These are phyloP conservation scores for Artomyces pyxidatus DNA, from an alignment of 768 basidiomycete species.

Conservation along the genomic window DNA sequence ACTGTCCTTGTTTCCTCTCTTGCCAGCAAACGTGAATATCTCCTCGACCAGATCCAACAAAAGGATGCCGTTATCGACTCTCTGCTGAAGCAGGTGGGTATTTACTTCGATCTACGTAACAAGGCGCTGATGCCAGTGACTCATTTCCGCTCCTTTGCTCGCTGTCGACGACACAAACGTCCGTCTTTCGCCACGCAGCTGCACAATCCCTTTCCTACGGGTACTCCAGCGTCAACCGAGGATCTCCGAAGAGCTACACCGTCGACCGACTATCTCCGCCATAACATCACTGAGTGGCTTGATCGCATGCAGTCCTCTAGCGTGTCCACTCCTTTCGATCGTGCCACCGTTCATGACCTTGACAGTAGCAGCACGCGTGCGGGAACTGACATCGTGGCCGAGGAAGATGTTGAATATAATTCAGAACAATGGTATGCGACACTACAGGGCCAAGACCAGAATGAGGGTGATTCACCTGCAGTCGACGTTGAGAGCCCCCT, in stretches of 20 bases:
- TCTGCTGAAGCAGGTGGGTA: constrained; percentile 67
- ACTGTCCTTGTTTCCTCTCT: constrained; percentile 16
- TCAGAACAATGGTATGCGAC: constrained; percentile 21
- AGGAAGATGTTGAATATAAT: constrained; percentile 37
- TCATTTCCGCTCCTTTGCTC: background rate
- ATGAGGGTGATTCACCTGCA: constrained; percentile 11
- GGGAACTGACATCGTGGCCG: constrained; percentile 16
- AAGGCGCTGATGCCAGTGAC: background rate
- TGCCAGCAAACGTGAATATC: constrained; percentile 75
- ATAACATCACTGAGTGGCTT: constrained; percentile 64
- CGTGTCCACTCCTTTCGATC: constrained; percentile 41
- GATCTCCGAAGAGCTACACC: constrained; percentile 74
- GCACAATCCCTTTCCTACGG: constrained; percentile 74
- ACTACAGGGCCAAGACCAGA: background rate
- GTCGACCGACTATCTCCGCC: constrained; percentile 61
- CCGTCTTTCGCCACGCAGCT: no score
- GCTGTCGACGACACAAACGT: no score
- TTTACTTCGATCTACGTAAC: background rate
- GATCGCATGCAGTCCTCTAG: constrained; percentile 58
- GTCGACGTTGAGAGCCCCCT: constrained; percentile 5
- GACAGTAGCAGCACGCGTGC: constrained; percentile 30
- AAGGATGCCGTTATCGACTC: constrained; percentile 84
- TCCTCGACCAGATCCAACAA: constrained; percentile 78
- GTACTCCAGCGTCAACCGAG: constrained; percentile 71
- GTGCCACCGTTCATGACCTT: constrained; percentile 38